These are phyloP conservation scores for Arthrobotrys conoides DNA, from an alignment of 2,329 filamentous ascomycete genomes.

Conservation along the genomic window DNA sequence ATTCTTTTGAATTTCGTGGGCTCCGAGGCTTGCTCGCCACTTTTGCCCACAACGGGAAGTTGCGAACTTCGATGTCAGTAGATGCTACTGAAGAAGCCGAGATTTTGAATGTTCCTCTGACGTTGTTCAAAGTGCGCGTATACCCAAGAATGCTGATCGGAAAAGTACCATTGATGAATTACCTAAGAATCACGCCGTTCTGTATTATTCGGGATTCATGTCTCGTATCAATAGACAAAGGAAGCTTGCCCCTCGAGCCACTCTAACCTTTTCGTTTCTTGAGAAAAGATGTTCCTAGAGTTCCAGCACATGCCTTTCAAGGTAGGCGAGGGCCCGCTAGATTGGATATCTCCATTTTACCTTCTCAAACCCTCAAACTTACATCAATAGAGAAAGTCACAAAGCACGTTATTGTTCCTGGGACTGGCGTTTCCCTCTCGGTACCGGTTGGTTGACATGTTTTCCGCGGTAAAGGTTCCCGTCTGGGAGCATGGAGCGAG, in stretches of 20 bases:
- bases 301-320: slow-evolving; percentile 2
- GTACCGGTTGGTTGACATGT: slow-evolving; percentile 28
- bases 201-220: not conserved
- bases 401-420: slow-evolving; percentile 50
- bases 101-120: not conserved
- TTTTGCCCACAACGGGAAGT: slow-evolving; percentile 51
- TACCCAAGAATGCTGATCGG: not conserved
- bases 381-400: slow-evolving; percentile 39
- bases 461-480: slow-evolving; percentile 26
- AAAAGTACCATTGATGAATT: slow-evolving; percentile 13
- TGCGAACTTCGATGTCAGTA: slow-evolving; percentile 49
- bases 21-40: slow-evolving; percentile 15
- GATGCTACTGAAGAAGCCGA: slow-evolving; percentile 7
- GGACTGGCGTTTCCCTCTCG: slow-evolving; percentile 35
- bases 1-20: slow-evolving; percentile 28
- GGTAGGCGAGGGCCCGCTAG: not conserved
- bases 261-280: too few relatives aligned
- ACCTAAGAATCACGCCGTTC: slow-evolving; percentile 1
- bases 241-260: not conserved
- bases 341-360: not conserved
- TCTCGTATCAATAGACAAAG: too few relatives aligned
- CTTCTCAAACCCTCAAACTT: not conserved
- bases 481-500: not conserved
- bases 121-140: not conserved
- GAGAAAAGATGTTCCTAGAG: not conserved